Conservation (phyloP, 208 protist species). For the Acanthamoeba triangularis region DNA sequence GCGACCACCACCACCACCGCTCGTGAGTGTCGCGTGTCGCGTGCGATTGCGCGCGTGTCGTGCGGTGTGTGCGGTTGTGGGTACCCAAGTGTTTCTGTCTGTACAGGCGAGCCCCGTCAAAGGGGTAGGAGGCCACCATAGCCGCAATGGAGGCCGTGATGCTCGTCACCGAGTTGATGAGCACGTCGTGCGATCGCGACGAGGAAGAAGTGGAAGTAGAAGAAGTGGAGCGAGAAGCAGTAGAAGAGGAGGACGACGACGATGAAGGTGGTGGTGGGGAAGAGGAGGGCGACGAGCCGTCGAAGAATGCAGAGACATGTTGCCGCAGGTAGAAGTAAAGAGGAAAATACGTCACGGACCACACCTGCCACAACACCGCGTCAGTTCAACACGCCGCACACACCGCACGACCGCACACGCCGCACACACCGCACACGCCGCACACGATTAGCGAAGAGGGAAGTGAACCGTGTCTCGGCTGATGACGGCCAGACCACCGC, state of each 20-base stretch:
- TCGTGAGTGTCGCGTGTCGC: not conserved
- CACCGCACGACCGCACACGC: not conserved
- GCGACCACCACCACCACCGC: not conserved
- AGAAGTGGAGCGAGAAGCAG: not conserved
- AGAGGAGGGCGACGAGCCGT: not conserved
- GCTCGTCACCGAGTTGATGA: slow-evolving; percentile 43
- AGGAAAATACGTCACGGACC: slow-evolving; percentile 71
- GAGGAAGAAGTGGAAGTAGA: not conserved
- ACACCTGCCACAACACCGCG: not conserved
- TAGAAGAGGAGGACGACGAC: not conserved
- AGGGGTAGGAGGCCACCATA: slow-evolving; percentile 65
- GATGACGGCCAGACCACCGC: slow-evolving; percentile 53
- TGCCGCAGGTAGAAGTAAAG: not conserved
- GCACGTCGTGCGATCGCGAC: slow-evolving; percentile 15
- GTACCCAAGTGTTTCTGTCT: slow-evolving; percentile 53
- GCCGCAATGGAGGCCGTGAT: slow-evolving; percentile 19
- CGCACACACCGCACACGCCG: not conserved
- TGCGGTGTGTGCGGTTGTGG: not conserved
- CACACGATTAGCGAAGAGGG: not conserved
- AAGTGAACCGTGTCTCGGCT: not conserved
- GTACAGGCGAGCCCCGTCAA: slow-evolving; percentile 56
- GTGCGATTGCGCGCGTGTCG: no score
- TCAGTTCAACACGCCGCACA: not conserved
- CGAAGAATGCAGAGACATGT: not conserved
- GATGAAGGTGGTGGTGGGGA: no score